Base-by-base conservation (phyloP, 768 basidiomycete species). In the Mrakia blollopis region DNA sequence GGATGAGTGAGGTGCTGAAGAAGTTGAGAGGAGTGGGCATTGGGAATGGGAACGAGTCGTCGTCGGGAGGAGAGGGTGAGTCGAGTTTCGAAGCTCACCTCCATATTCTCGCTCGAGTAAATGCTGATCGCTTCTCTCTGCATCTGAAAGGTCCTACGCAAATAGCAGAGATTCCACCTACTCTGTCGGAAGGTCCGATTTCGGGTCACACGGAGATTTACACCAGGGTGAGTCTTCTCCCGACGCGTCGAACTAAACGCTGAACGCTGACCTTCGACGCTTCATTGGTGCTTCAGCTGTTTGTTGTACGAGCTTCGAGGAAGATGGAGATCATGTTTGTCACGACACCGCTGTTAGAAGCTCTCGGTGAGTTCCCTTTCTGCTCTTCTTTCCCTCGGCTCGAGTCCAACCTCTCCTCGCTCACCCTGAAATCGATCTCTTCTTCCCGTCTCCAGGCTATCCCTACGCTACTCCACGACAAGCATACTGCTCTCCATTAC, bases 1-100 rank as follows among this genome's bases (percentile, higher is more conserved):
- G 65, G 37, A 41, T n/a, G 65, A 68, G 65, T n/a, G 65, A 68
- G 65, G 37, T 68, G 65, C 65, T 68, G 35, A 68, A 39, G 35
- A 35, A 37, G 32, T 16, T 68, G 65, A 21, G 65, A 37, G 65
- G 65, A 23, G 10, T n/a, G 25, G 65, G 65, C 7, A 68, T 35
- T 30, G 62, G 63, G 32, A 67, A 16, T 11, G 65, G 65, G 35
- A 23, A 10, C 2, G 65, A 68, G 23, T 39, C 65, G 32, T 35
- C 32, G 35, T 68, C 65, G 65, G 65, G 65, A 5, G 65, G 35
- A 21, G 65, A 68, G 37, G 65, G 65, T 57, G 57, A 57, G 57
- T n/a, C 28, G 2, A 10, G 7, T 9, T 23, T 57, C 57, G 44
- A 11, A 41, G 10, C 28, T 57, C 1, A 4, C 7, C n/a, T n/a